phyloP scores from a whole-genome alignment of 2,329 filamentous ascomycete species.

The Stagonosporopsis vannaccii region DNA sequence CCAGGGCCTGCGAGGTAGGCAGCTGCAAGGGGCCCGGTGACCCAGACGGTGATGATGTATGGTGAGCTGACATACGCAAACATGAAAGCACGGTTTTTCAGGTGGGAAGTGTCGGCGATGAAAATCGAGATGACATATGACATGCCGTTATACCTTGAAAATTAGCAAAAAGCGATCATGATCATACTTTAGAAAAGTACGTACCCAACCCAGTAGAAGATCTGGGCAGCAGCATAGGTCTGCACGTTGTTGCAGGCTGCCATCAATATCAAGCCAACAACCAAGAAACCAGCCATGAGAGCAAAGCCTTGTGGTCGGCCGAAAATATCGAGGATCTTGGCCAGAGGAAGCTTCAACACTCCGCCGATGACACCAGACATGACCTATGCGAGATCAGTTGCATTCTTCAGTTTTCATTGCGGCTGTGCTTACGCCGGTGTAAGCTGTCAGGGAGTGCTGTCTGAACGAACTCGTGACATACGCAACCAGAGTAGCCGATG shows the following conservation, averaged over 20 bases:
- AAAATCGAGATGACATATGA: constrained; percentile 68
- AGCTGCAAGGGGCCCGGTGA: constrained; percentile 28
- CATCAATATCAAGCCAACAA: constrained; percentile 65
- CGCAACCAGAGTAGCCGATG: constrained; percentile 42
- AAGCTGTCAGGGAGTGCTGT: constrained; percentile 41
- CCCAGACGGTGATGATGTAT: constrained; percentile 29
- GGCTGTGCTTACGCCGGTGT: constrained; percentile 30
- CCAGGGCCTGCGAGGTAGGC: constrained; percentile 56
- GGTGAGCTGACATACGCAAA: constrained; percentile 55
- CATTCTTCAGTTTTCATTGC: neutral
- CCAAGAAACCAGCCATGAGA: constrained; percentile 30
- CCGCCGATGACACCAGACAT: constrained; percentile 46
- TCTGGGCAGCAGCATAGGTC: constrained; percentile 68
- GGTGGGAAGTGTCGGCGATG: constrained; percentile 69
- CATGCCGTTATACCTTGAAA: constrained; percentile 55
- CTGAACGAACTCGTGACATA: constrained; percentile 49
- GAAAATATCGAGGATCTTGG: constrained; percentile 49
- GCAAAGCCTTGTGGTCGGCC: constrained; percentile 47
- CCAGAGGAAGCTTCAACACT: constrained; percentile 44
- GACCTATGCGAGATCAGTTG: neutral
- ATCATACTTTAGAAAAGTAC: constrained; percentile 30
- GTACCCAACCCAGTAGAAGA: constrained; percentile 68
- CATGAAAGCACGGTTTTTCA: constrained; percentile 69
- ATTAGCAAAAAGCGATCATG: neutral
- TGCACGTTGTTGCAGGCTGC: constrained; percentile 66